Base-by-base conservation (phyloP, 257 asterid genomes). In the Forsythia viridissima region DNA sequence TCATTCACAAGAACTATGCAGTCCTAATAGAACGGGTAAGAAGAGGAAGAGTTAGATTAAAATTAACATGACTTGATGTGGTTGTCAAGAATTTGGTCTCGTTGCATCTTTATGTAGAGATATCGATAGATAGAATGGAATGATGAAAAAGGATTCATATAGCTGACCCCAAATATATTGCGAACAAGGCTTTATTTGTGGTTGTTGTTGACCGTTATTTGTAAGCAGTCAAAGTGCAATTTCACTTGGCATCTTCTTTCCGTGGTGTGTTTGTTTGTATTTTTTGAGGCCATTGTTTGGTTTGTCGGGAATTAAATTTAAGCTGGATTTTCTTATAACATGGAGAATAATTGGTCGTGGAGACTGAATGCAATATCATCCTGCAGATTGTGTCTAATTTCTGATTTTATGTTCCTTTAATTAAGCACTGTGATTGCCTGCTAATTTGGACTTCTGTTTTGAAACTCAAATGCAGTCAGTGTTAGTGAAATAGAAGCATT, bases 401-500 rank as follows among this genome's bases (percentile, higher is more conserved):
- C 43, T 18, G 37, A n/a, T 63, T 68, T 48, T 76, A 70, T 48
- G 21, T 73, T 72, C 77, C 70, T 42, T 41, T 34, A 70, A 65
- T 81, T 73, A 70, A 66, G 72, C 57, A 70, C 70, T 67, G 18
- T 34, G 36, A 71, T 81, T 72, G 13, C 51, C 21, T 80, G 68
- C 83, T 84, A 63, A 80, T 70, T 34, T 65, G 48, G 57, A 16
- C 72, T 8, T 61, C 21, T 72, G 67, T 39, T 80, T 82, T 72
- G 43, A 71, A 74, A 12, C 79, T 80, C 57, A 80, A 72, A 67
- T 85, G 90, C 96, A 93, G 97, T 93, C 81, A 88, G 94, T 76
- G 96, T 93, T 72, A 93, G 94, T 67, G 98, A 93, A 84, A 87
- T 93, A 71, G 96, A 93, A 86, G 98, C 98, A 10, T 84, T 93